Evolutionary conservation across 148 eudicot species (phyloP), one percentile per base, ranked within the genome.

Genomic region (Spergularia marina): DNA sequence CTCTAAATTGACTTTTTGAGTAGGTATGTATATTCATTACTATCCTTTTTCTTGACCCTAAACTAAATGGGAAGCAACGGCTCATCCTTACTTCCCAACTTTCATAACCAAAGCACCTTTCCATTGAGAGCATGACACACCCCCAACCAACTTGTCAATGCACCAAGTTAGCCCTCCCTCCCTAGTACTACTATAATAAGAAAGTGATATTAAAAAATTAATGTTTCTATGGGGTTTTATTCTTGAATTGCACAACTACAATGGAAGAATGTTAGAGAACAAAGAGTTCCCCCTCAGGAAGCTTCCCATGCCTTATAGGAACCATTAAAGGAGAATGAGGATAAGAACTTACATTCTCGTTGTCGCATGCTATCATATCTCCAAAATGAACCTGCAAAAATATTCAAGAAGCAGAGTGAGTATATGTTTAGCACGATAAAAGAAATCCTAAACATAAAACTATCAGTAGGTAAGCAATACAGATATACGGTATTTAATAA

Each of bases 301-400:
- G 20, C 41, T 23, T 39, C 25, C 9, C 13, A 34, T 17, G 25
- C 73, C 54, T 73, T 68, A 59, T 21, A 34, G 10, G n/a, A 16
- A 21, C 49, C 65, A 23, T 51, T 17, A 18, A 41, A 12, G 66
- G n/a, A 65, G 17, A 18, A 47, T 13, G 44, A 57, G 5, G 44
- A 71, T 39, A 36, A 56, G 59, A 80, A 79, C 86, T 90, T 82
- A 90, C 98, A 82, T 86, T 84, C 83, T 95, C 98, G 74, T 95
- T 95, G 91, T 95, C 98, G 76, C 98, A 95, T 56, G 98, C 98
- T 85, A 95, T 92, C 98, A 95, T 95, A 84, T 95, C 98, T 68
- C 98, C 98, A 78, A 89, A 95, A 59, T 97, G 92, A 64, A 95
- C 97, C 98, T 94, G 88, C 73, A 74, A 70, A 9, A 53, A 79